Conservation (phyloP, 1,284 basidiomycete species). For the Vanrija pseudolonga region DNA sequence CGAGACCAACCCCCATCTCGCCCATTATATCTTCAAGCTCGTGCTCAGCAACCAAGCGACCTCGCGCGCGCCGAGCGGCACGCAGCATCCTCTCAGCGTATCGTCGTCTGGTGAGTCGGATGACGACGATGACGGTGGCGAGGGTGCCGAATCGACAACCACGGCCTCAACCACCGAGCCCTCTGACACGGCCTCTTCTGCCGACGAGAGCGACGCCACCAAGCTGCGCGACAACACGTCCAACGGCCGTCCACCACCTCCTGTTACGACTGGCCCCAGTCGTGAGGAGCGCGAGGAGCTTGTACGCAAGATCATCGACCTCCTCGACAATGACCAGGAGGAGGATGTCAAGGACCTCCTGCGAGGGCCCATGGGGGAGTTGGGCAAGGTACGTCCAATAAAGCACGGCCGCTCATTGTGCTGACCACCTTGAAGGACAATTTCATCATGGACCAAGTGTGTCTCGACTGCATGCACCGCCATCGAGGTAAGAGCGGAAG, state of each 20-base stretch:
- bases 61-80: conserved; percentile 1
- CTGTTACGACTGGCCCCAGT: conserved; percentile 1
- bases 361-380: conserved; percentile 64
- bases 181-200: background rate
- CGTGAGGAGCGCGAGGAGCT: conserved; percentile 51
- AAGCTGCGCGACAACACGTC: conserved; percentile 1
- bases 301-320: conserved; percentile 63
- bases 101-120: conserved; percentile 44
- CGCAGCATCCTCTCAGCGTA: conserved; percentile 43
- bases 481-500: conserved; percentile 54
- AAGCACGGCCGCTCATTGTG: background rate
- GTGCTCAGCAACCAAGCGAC: conserved; percentile 22
- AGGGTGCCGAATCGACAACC: background rate
- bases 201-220: conserved; percentile 1
- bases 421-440: conserved; percentile 34
- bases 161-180: background rate
- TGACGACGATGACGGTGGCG: conserved; percentile 25
- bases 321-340: conserved; percentile 76
- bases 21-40: conserved; percentile 41
- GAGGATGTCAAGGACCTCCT: conserved; percentile 74
- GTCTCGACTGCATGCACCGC: conserved; percentile 49
- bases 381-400: conserved; percentile 59
- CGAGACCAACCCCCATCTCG: conserved; percentile 37
- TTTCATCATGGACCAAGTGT: conserved; percentile 48
- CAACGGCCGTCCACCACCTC: background rate